Evolutionary conservation across 352 stramenopile species (phyloP), one percentile per base, ranked within the genome.

Genomic region (Phytopythium litorale): DNA sequence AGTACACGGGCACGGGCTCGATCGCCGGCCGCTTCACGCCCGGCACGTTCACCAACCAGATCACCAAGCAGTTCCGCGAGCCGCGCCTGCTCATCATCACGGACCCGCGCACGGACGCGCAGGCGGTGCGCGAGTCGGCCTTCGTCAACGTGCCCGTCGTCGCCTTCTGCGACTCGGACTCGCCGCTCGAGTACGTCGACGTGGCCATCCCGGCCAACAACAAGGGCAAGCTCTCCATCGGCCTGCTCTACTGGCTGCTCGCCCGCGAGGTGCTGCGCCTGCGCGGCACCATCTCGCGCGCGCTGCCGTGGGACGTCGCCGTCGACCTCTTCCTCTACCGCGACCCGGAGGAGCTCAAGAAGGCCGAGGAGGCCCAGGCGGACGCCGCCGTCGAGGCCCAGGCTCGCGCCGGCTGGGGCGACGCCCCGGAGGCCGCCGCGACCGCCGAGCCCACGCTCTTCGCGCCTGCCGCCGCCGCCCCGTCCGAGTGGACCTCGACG

Each of bases 271-370:
- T 99, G 69, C 84, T 99, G 57, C 91, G 97, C 78, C 86, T 99
- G 58, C 92, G 98, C 64, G 98, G 98, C 81, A 97, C 91, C 58
- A 97, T 99, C 72, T 97, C 85, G 75, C 91, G 96, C 67, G 78
- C 86, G 37, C 76, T 92, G 38, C 91, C 97, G 68, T 99, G 98
- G 98, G 96, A 99, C 64, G 97, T 99, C 60, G 94, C 96, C 56
- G 98, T 99, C 62, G 98, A 99, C 86, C 94, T 99, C 63, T 99
- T 99, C 96, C 98, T 99, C 80, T 99, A 99, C 94, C 94, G 97
- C 78, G 98, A 99, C 81, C 88, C 97, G 65, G 98, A 99, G 72
- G 98, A 99, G 85, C 89, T 99, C 56, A 99, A 99, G 93, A 99
- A 99, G 89, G 94, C 83, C 42, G 97, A 99, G 76, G 97, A 99